Conservation (phyloP, 202 grass and related monocot species). For the Elaeis oleifera region DNA sequence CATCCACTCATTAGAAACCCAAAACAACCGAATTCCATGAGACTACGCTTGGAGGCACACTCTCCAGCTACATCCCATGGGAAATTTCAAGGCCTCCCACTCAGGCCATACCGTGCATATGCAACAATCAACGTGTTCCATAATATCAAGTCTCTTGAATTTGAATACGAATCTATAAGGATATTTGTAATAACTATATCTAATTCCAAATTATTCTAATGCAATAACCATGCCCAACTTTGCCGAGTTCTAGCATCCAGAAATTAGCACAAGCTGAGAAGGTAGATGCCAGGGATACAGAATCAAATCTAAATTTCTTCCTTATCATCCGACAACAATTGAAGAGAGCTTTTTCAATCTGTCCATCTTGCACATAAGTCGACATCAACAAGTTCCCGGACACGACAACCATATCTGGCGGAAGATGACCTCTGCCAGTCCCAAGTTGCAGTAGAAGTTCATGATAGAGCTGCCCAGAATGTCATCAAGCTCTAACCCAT, state of each 20-base stretch:
- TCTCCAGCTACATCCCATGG: constrained; percentile 41
- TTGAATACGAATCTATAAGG: not conserved
- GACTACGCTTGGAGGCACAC: constrained; percentile 28
- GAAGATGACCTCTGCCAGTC: too few species aligned
- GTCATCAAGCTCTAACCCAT: too few species aligned
- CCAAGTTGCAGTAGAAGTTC: too few species aligned
- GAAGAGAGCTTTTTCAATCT: constrained; percentile 1
- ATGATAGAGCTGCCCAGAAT: too few species aligned
- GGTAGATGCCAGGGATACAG: constrained; percentile 31
- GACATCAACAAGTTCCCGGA: too few species aligned
- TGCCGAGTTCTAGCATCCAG: constrained; percentile 17
- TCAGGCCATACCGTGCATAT: constrained; percentile 32
- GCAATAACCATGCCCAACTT: constrained; percentile 44
- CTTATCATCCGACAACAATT: constrained; percentile 36
- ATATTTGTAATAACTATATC: constrained; percentile 13
- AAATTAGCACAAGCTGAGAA: constrained; percentile 28
- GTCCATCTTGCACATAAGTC: too few species aligned
- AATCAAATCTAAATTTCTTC: constrained; percentile 37
- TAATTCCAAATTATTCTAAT: constrained; percentile 41
- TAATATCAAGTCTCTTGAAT: constrained; percentile 26
- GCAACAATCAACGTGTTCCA: constrained; percentile 41
- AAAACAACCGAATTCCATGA: constrained; percentile 51
- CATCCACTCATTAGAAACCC: constrained; percentile 21
- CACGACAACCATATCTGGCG: too few species aligned
- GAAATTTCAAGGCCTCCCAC: constrained; percentile 38